phyloP scores from a whole-genome alignment of 495 filamentous ascomycete species.

The Penicillium angulare region DNA sequence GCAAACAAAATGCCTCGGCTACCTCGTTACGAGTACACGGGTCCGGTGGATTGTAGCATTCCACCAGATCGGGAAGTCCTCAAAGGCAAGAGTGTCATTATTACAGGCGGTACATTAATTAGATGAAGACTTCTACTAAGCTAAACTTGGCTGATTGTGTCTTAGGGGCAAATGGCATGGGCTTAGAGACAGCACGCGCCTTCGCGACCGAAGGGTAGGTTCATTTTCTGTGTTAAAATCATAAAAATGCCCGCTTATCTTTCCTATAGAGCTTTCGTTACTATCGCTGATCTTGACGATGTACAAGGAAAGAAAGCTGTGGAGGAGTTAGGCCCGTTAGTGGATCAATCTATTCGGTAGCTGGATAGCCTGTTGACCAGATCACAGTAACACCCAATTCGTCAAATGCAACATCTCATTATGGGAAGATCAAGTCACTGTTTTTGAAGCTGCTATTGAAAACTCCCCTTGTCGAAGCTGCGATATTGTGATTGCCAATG shows the following conservation, averaged over 20 bases:
- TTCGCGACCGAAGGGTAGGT: constrained; percentile 28
- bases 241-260: background rate
- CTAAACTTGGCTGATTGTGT: constrained; percentile 2
- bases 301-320: constrained; percentile 22
- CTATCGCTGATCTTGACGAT: constrained; percentile 37
- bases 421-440: constrained; percentile 19
- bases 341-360: background rate
- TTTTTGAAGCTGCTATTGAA: constrained; percentile 18
- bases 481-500: constrained; percentile 34
- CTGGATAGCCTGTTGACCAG: background rate
- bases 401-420: constrained; percentile 19
- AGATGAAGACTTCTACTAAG: too few species aligned
- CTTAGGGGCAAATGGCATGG: constrained; percentile 42
- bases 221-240: background rate
- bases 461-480: constrained; percentile 19
- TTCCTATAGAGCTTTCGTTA: constrained; percentile 26
- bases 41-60: constrained; percentile 23
- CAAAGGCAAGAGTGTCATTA: constrained; percentile 31
- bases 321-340: constrained; percentile 15
- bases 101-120: constrained; percentile 14
- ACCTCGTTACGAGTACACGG: constrained; percentile 20
- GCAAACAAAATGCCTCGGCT: constrained; percentile 16
- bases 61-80: constrained; percentile 12
- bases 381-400: constrained; percentile 18
- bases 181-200: constrained; percentile 32